Conservation (phyloP, 495 filamentous ascomycete species). For the Aspergillus homomorphus region DNA sequence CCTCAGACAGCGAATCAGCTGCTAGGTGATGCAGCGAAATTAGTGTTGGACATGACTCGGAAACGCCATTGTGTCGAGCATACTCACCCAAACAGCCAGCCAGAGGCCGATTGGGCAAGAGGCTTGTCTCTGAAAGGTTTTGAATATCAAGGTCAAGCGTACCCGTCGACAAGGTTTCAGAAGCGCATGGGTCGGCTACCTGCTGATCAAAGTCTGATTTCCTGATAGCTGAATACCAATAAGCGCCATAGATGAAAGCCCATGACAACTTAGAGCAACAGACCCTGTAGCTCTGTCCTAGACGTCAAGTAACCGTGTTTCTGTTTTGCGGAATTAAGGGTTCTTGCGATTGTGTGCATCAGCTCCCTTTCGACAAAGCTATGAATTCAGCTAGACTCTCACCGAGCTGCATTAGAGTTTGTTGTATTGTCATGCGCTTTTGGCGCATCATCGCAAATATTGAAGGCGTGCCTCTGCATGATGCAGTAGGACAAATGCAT, state of each 20-base stretch:
- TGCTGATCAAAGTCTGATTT: too few species aligned
- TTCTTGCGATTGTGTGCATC: not conserved
- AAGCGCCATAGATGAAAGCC: too few species aligned
- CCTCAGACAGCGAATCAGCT: not conserved
- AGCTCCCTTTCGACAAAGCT: not conserved
- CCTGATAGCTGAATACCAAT: too few species aligned
- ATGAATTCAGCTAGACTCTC: not conserved
- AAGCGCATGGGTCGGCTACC: too few species aligned
- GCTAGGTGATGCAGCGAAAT: not conserved
- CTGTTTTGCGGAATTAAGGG: too few species aligned
- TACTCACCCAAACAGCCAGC: not conserved
- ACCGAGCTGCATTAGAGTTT: not conserved
- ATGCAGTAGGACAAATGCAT: not conserved
- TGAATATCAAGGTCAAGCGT: not conserved
- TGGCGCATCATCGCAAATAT: not conserved
- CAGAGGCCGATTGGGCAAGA: not conserved
- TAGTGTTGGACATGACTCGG: not conserved
- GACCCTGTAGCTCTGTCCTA: too few species aligned
- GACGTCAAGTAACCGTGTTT: too few species aligned
- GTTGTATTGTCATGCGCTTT: not conserved
- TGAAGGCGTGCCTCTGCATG: not conserved
- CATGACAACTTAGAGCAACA: too few species aligned
- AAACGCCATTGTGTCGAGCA: slow-evolving; percentile 1
- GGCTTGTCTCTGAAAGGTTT: not conserved
- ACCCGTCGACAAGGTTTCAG: not conserved